Base-by-base conservation (phyloP, 2,329 filamentous ascomycete genomes). In the Nigrospora oryzae region DNA sequence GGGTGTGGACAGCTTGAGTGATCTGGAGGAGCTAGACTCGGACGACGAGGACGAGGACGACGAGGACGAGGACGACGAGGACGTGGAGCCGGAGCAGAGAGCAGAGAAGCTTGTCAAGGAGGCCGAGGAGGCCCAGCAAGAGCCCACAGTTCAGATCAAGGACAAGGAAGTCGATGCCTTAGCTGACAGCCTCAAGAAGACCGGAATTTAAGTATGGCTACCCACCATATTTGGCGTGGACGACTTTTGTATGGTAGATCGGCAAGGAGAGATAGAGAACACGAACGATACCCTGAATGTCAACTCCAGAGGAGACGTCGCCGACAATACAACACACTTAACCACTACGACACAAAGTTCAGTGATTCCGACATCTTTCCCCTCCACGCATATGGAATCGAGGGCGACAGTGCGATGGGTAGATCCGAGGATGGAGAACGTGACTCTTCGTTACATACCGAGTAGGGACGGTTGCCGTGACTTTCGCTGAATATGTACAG, bases 1-100 rank as follows among this genome's bases (percentile, higher is more conserved):
- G 86, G 87, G 87, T 36, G 65, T 96, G 19, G 91, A 95, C 60
- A 86, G 86, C 58, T 77, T 95, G 38, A 86, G 85, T 55, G 90
- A 96, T 54, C 79, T 96, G 2, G 87, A 91, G 55, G 86, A 89
- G 11, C 77, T 80, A 12, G 79, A 77, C 46, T 83, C 79, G 1
- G 82, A 86, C 5, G 81, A 83, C 19, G 82, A 84, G 3, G 83
- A 83, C 12, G 82, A 82, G 13, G 77, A 80, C 19, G 81, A 81
- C 7, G 81, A 81, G 7, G 82, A 82, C 1, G 83, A 84, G 7
- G 83, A 84, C 15, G 82, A 86, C 2, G 81, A 84, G 42, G 79
- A 79, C 16, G 67, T 71, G 17, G 71, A 79, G 54, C 65, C 73
- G 17, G 73, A 84, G 61, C 79, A 83, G 60, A 72, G 82, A 48